Base-by-base conservation (phyloP, 2,329 filamentous ascomycete genomes). In the Microdochium paspali region DNA sequence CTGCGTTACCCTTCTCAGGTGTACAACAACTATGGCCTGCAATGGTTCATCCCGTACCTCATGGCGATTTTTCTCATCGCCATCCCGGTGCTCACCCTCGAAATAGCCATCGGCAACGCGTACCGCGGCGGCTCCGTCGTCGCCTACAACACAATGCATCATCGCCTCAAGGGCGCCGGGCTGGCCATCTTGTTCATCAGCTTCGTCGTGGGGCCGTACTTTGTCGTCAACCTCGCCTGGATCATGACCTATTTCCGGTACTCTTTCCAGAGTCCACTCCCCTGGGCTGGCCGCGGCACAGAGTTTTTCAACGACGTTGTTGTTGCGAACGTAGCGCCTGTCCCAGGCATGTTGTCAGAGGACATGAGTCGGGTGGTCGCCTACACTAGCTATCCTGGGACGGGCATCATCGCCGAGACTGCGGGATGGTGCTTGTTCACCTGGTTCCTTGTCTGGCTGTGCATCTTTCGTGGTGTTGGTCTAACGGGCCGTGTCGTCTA, bases 81-180 rank as follows among this genome's bases (percentile, higher is more conserved):
- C 31, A 79, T 80, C 42, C 77, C 76, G 0, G 68, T 71, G 0
- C 66, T 80, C 31, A 69, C 79, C 12, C 68, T 79, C 21, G 77
- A 80, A 56, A 76, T 80, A 45, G 85, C 85, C 46, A 88, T 87
- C 46, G 88, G 88, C 44, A 85, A 79, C 54, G 75, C 76, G 4
- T 77, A 79, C 54, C 73, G 74, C 12, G 75, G 73, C 32, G 76
- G 76, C 12, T 71, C 69, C 3, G 72, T 77, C 32, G 72, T 79
- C 46, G 74, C 76, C 4, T 78, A 69, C 56, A 72, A 74, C 62
- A 76, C 71, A 52, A 63, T 80, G 50, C 69, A 77, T 54, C 61
- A 67, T 46, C 67, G 76, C 7, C 62, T 79, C 28, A 77, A 75
- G 52, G 77, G 76, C 2, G 65, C 74, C 2, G 77, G 77, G 0